phyloP scores from a whole-genome alignment of 257 asterid species.

The Scutellaria minor region DNA sequence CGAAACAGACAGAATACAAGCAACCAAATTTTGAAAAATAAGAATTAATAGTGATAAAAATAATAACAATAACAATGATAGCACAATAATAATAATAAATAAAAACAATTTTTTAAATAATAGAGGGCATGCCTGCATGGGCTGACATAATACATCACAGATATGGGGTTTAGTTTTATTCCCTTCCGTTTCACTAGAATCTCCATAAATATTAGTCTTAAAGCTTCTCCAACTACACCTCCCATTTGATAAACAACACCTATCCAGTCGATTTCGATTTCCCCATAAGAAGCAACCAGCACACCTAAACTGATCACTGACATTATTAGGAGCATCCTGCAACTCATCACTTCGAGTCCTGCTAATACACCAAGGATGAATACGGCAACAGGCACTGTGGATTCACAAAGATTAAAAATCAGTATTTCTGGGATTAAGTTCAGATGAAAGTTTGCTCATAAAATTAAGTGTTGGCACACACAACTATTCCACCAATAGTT shows the following conservation, averaged over 20 bases:
- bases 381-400: slow-evolving; percentile 98
- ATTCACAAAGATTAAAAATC: slow-evolving; percentile 34
- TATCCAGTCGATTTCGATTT: slow-evolving; percentile 81
- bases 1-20: not conserved
- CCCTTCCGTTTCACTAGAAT: slow-evolving; percentile 94
- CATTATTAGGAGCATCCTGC: slow-evolving; percentile 93
- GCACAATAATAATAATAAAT: too few relatives aligned
- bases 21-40: not conserved
- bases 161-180: slow-evolving; percentile 83
- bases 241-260: slow-evolving; percentile 99
- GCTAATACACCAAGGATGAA: slow-evolving; percentile 93
- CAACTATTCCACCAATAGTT: slow-evolving; percentile 9
- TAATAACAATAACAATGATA: too few relatives aligned
- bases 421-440: slow-evolving; percentile 23
- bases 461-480: slow-evolving; percentile 1
- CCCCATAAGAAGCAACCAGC: slow-evolving; percentile 93
- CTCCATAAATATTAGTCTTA: slow-evolving; percentile 95
- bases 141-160: slow-evolving; percentile 97
- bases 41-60: slow-evolving; percentile 1
- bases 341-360: slow-evolving; percentile 95
- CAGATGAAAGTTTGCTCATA: slow-evolving; percentile 5
- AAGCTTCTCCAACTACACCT: slow-evolving; percentile 97
- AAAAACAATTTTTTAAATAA: too few relatives aligned
- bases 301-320: slow-evolving; percentile 93
- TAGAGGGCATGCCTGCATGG: slow-evolving; percentile 90